Percentiles rank a stretch among this genome's conserved stretches.
Conservation (phyloP, 345 rosid genomes). For the Crucihimalaya himalaica region DNA sequence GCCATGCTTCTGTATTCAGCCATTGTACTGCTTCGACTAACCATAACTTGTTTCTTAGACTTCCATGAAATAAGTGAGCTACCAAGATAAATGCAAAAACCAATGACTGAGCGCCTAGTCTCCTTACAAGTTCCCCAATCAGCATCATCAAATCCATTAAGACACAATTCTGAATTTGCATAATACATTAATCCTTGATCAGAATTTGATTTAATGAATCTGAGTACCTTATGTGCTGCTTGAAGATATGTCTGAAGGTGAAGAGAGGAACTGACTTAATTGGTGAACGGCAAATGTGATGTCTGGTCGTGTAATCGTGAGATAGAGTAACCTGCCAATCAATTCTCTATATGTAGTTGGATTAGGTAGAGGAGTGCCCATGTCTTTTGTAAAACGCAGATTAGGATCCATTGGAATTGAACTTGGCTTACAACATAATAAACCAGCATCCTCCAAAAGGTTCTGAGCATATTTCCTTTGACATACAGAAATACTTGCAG, state of each 20-base stretch:
- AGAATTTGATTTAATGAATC: not conserved
- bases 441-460: not conserved
- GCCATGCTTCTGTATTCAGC: not conserved
- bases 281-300: not conserved
- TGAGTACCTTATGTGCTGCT: not conserved
- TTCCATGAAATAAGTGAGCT: not conserved
- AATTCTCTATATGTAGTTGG: no score
- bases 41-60: not conserved
- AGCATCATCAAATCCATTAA: not conserved
- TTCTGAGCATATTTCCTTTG: not conserved
- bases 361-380: no score
- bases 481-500: fast-evolving
- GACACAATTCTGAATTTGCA: no score
- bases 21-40: not conserved
- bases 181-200: no score
- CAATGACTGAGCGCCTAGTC: fast-evolving
- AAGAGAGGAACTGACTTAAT: not conserved
- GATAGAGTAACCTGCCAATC: no score
- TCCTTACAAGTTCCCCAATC: not conserved
- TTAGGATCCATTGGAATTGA: not conserved
- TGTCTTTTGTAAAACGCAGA: not conserved
- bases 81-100: not conserved
- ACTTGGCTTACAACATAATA: not conserved
- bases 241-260: not conserved
- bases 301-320: not conserved